Evolutionary conservation across 352 stramenopile genomes (phyloP).

Genomic region (Ophiocytium majus): DNA sequence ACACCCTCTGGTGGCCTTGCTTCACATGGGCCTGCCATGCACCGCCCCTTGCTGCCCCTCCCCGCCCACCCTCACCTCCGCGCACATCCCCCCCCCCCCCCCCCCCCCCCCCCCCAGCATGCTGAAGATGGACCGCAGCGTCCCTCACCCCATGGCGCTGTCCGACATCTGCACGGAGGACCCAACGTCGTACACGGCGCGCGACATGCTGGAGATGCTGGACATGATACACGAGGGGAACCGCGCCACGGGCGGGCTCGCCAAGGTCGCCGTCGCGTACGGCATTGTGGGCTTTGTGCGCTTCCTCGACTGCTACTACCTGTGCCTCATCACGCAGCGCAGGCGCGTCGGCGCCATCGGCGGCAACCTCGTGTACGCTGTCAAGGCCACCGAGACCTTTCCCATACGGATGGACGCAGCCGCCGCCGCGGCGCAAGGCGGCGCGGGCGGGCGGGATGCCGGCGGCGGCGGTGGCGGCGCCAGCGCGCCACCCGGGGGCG

Average conservation of each 20-base stretch:
- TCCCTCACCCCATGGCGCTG: constrained; percentile 33
- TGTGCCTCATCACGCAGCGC: constrained; percentile 94
- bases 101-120: constrained; percentile 16
- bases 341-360: constrained; percentile 71
- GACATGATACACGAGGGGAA: constrained; percentile 58
- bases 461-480: constrained; percentile 30
- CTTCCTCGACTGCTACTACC: constrained; percentile 97
- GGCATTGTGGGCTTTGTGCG: constrained; percentile 95
- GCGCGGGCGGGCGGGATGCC: constrained; percentile 25
- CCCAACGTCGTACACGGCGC: constrained; percentile 44
- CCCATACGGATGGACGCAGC: constrained; percentile 63
- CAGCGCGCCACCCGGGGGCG: constrained; percentile 25
- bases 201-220: constrained; percentile 55
- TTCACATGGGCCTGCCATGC: too few relatives aligned
- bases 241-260: constrained; percentile 37
- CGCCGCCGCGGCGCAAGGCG: constrained; percentile 2
- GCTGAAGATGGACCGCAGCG: constrained; percentile 54
- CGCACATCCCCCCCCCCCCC: too few relatives aligned
- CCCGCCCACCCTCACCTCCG: background rate
- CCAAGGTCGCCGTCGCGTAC: constrained; percentile 76
- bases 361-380: constrained; percentile 85
- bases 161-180: constrained; percentile 54
- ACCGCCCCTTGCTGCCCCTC: too few relatives aligned
- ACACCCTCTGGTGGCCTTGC: too few relatives aligned
- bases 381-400: constrained; percentile 85